Base-by-base conservation (phyloP, 2,329 filamentous ascomycete species). In the Colletotrichum endophyticum region DNA sequence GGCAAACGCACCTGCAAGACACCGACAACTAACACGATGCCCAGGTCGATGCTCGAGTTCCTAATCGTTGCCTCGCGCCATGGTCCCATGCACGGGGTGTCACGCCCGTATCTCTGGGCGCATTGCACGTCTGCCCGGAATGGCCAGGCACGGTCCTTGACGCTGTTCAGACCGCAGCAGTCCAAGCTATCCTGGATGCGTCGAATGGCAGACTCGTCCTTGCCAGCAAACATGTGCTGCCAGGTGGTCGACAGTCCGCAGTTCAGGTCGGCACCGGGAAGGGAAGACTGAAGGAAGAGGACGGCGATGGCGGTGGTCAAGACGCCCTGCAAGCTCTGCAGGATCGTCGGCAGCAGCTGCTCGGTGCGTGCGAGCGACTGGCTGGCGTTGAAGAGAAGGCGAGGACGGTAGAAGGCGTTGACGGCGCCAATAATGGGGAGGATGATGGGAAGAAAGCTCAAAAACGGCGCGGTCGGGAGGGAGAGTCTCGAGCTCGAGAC, bases 81-180 rank as follows among this genome's bases (percentile, higher is more conserved):
- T 0, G 88, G 86, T 2, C 73, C 87, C 12, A 88, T 81, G 72
- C 93, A 95, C 0, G 88, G 82, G 16, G 73, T 80, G 0, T 80
- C 82, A 34, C 91, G 85, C 0, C 86, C 85, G 78, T 88, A 92
- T 6, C 86, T 83, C 62, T 85, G 81, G 6, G 84, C 78, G 80
- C 92, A 94, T 15, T 25, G 72, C 57, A 57, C 80, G 77, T 61
- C 83, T 66, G 67, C 80, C 78, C 68, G 83, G 75, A 94, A 94
- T 0, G 94, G 94, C 86, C 89, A 95, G 0, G 90, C 89, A 78
- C 89, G 90, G 80, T 95, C 93, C 34, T 81, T 83, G 32, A 91
- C 81, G 6, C 86, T 88, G 72, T 87, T 87, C 39, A 94, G 86
- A 0, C 94, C 94, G 79, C 94, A 95, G 84, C 94, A 95, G 9